These are phyloP conservation scores for Cicer judaicum DNA, from an alignment of 306 rosid species.

Conservation along the genomic window DNA sequence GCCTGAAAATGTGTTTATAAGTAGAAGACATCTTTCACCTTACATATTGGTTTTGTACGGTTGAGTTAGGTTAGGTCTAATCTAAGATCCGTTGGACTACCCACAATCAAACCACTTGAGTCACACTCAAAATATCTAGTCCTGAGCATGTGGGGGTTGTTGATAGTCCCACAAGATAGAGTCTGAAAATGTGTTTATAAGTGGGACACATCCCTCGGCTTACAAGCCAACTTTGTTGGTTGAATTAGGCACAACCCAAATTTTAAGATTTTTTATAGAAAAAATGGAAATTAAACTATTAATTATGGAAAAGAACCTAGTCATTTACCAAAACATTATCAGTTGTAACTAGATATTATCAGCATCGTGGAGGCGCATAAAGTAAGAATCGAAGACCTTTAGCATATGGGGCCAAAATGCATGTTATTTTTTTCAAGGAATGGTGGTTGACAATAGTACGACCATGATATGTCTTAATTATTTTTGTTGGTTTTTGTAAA, in stretches of 20 bases:
- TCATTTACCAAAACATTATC: conserved; percentile 23
- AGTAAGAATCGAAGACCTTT: conserved; percentile 9
- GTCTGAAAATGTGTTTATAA: no score
- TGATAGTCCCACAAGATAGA: no score
- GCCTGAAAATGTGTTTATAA: not conserved
- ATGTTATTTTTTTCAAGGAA: not conserved
- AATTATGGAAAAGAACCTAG: conserved; percentile 14
- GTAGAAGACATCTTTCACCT: not conserved
- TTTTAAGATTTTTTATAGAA: no score
- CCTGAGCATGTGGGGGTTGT: no score
- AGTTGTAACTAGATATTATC: not conserved
- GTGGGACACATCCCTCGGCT: no score
- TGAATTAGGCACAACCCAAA: no score
- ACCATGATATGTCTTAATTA: not conserved
- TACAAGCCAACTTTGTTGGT: no score
- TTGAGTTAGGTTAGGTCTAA: not conserved
- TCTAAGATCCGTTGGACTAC: no score
- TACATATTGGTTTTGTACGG: no score
- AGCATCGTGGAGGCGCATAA: not conserved
- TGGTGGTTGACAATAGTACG: conserved; percentile 10
- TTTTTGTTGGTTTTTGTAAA: not conserved
- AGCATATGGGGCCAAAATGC: not conserved
- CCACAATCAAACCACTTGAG: no score
- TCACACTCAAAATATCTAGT: no score
- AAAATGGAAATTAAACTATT: not conserved